Evolutionary conservation across 495 filamentous ascomycete genomes (phyloP), one percentile per base, ranked within the genome.

Genomic region (Penicillium riverlandense): DNA sequence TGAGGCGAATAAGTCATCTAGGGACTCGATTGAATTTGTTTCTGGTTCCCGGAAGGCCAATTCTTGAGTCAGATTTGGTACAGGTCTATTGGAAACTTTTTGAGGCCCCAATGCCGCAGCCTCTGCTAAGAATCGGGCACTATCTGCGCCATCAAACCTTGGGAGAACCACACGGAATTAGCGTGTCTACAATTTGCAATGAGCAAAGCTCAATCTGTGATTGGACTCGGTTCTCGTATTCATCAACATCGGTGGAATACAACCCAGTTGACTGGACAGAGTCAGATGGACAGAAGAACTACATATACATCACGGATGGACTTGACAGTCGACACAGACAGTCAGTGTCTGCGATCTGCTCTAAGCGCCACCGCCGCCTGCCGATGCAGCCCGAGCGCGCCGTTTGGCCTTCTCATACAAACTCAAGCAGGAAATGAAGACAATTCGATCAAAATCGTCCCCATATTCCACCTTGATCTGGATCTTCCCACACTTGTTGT

Each of bases 11-110:
- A 77, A 72, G 50, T 9, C 47, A 15, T 34, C 49, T 11, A 75
- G 84, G 62, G 74, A 77, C 10, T 67, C 71, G 7, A 69, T 96
- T n/a, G 82, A 91, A 10, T 97, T 97, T 67, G 86, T 95, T 14
- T 49, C 79, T 30, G 75, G 55, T 1, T 55, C 55, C n/a, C 32
- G 10, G 32, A 12, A 10, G 32, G 4, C 32, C 32, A 34, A 12
- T 34, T 12, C 10, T 34, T 12, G 9, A 34, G 3, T 22, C 22
- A 6, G 22, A 22, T 3, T 22, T 22, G n/a, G 34, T 41, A 8
- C 40, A 9, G 42, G 9, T 27, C 48, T 16, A 50, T 44, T 14
- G 39, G 31, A 35, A 47, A 41, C 22, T 22, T 4, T 16, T 16
- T 4, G 15, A 16, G 15, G 15, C 4, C 4, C 4, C 22, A 22